These are phyloP conservation scores for Globisporangium alternatum DNA, from an alignment of 352 stramenopile genomes.

Conservation along the genomic window DNA sequence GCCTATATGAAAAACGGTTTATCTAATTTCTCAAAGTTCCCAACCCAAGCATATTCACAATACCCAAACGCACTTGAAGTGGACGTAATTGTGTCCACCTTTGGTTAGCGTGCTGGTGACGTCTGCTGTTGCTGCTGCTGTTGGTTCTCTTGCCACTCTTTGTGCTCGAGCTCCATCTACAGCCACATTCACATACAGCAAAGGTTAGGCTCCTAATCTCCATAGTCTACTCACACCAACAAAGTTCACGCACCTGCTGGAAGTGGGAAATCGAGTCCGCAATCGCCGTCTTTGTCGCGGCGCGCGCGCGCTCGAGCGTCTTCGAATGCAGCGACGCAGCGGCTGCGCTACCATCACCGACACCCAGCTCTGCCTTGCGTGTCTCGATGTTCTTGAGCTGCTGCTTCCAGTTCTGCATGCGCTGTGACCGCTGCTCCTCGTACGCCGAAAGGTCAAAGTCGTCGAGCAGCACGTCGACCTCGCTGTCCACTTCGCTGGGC, in stretches of 20 bases:
- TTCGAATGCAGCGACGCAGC: slow-evolving; percentile 17
- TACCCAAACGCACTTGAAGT: background rate
- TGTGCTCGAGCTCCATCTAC: slow-evolving; percentile 51
- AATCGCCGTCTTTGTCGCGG: slow-evolving; percentile 39
- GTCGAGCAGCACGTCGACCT: slow-evolving; percentile 15
- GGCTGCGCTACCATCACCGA: slow-evolving; percentile 13
- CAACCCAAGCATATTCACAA: no score
- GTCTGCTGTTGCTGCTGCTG: slow-evolving; percentile 25
- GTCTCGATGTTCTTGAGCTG: slow-evolving; percentile 49
- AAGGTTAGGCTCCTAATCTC: slow-evolving; percentile 13
- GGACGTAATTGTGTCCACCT: background rate
- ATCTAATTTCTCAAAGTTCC: background rate
- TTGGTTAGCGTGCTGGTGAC: slow-evolving; percentile 17
- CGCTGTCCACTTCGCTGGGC: slow-evolving; percentile 14
- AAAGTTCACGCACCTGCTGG: slow-evolving; percentile 36
- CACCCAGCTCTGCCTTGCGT: slow-evolving; percentile 34
- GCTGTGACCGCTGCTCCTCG: slow-evolving; percentile 39
- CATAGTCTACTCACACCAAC: background rate
- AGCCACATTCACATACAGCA: slow-evolving; percentile 22
- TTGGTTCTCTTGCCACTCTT: slow-evolving; percentile 47
- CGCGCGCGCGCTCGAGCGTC: slow-evolving; percentile 29
- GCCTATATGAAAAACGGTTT: background rate
- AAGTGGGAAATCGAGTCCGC: slow-evolving; percentile 49
- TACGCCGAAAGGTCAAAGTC: slow-evolving; percentile 33
- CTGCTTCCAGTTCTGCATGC: slow-evolving; percentile 49